Conservation (phyloP, 2,329 filamentous ascomycete genomes). For the Nothophaeocryptopus gaeumannii region DNA sequence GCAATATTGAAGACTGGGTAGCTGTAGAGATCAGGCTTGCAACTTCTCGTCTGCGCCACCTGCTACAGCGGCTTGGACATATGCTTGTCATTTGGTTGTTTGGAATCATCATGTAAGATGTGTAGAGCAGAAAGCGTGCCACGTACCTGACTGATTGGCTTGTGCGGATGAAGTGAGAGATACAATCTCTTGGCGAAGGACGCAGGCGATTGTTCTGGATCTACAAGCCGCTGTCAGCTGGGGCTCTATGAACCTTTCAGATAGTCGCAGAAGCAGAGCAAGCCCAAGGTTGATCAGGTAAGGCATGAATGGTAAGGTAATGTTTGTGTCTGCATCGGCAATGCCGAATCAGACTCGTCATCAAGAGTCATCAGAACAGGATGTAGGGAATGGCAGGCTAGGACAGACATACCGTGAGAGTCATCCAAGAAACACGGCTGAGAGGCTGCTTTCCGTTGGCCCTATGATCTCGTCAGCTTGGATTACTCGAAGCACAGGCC, state of each 20-base stretch:
- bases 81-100: conserved; percentile 40
- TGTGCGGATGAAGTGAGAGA: too few relatives aligned
- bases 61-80: conserved; percentile 40
- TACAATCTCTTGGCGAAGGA: too few relatives aligned
- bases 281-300: background rate
- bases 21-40: conserved; percentile 23
- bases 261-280: too few relatives aligned
- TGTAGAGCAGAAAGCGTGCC: conserved; percentile 5
- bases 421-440: background rate
- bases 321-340: conserved; percentile 38
- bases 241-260: too few relatives aligned
- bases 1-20: too few relatives aligned
- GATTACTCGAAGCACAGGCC: too few relatives aligned
- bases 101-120: conserved; percentile 33
- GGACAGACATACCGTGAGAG: conserved; percentile 5
- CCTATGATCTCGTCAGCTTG: too few relatives aligned
- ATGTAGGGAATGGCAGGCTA: conserved; percentile 7
- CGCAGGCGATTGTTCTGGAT: too few relatives aligned
- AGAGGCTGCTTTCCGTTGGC: background rate
- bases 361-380: conserved; percentile 37
- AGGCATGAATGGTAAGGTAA: conserved; percentile 40
- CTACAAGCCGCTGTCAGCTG: too few relatives aligned
- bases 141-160: background rate
- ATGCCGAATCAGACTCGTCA: conserved; percentile 42
- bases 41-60: conserved; percentile 37